phyloP scores from a whole-genome alignment of 495 filamentous ascomycete species.

The Hypoxylon lienhwacheense region DNA sequence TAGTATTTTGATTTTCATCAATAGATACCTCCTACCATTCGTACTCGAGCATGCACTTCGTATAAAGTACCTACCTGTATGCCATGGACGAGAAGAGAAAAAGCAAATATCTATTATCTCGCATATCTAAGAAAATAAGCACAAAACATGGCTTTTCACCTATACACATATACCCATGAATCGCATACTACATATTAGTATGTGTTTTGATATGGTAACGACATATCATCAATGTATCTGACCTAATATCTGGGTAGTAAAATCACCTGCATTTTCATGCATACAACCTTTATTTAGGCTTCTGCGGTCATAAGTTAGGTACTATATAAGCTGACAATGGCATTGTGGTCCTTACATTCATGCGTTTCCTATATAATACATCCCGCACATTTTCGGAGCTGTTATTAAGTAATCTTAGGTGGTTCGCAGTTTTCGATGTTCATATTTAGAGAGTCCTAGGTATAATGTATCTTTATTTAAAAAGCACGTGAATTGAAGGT shows the following conservation, averaged over 20 bases:
- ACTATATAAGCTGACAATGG: slow-evolving; percentile 7
- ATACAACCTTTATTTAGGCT: slow-evolving; percentile 4
- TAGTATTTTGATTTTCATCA: neutral
- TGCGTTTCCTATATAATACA: neutral
- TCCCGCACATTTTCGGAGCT: no score
- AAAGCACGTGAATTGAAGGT: no score
- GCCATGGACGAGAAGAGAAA: neutral
- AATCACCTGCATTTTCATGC: slow-evolving; percentile 14
- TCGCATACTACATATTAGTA: neutral
- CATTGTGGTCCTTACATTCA: no score
- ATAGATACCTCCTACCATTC: neutral
- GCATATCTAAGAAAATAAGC: no score
- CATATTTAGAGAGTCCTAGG: no score
- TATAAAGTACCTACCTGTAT: no score
- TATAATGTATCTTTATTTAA: no score
- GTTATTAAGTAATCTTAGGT: no score
- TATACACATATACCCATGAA: neutral
- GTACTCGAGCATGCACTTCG: no score
- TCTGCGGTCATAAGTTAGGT: neutral
- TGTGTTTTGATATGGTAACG: neutral
- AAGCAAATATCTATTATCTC: no score
- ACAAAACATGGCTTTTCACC: neutral
- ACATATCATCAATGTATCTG: slow-evolving; percentile 1
- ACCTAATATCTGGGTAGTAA: slow-evolving; percentile 9
- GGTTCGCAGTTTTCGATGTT: no score